phyloP scores from a whole-genome alignment of 768 basidiomycete genomes.

The Trametes cinnabarina region DNA sequence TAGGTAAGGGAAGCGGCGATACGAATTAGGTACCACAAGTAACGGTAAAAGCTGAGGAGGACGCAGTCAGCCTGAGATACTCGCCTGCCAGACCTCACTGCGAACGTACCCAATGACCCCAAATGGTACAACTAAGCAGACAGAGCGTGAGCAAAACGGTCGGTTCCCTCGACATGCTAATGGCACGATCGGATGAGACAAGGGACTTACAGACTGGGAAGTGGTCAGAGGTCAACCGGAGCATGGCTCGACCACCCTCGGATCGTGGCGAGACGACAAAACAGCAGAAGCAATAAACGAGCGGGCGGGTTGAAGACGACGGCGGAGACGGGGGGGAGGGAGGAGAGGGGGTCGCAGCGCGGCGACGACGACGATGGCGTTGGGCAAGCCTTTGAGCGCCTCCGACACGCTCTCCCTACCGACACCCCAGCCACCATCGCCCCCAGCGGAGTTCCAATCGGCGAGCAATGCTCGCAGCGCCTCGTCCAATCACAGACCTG shows the following conservation, averaged over 20 bases:
- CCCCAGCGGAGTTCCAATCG: slow-evolving; percentile 12
- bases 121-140: slow-evolving; percentile 76
- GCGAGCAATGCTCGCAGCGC: slow-evolving; percentile 9
- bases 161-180: background rate
- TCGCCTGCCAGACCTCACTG: background rate
- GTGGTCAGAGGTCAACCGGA: slow-evolving; percentile 87
- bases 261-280: slow-evolving; percentile 2
- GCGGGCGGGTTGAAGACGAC: slow-evolving; percentile 16
- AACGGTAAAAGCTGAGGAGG: slow-evolving; percentile 76
- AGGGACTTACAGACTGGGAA: slow-evolving; percentile 81
- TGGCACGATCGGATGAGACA: background rate
- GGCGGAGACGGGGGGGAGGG: slow-evolving; percentile 8
- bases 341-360: slow-evolving; percentile 14
- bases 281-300: slow-evolving; percentile 18
- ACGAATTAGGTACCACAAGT: slow-evolving; percentile 90
- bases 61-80: slow-evolving; percentile 1
- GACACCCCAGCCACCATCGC: slow-evolving; percentile 7
- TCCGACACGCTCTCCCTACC: background rate
- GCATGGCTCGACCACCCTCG: slow-evolving; percentile 45
- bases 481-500: background rate
- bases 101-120: slow-evolving; percentile 73
- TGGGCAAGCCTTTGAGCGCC: slow-evolving; percentile 16
- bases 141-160: slow-evolving; percentile 3
- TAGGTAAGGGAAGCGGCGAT: slow-evolving; percentile 75
- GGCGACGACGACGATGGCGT: slow-evolving; percentile 19